These are phyloP conservation scores for Hanseniaspora lindneri DNA, from an alignment of 805 yeast species.

Conservation along the genomic window DNA sequence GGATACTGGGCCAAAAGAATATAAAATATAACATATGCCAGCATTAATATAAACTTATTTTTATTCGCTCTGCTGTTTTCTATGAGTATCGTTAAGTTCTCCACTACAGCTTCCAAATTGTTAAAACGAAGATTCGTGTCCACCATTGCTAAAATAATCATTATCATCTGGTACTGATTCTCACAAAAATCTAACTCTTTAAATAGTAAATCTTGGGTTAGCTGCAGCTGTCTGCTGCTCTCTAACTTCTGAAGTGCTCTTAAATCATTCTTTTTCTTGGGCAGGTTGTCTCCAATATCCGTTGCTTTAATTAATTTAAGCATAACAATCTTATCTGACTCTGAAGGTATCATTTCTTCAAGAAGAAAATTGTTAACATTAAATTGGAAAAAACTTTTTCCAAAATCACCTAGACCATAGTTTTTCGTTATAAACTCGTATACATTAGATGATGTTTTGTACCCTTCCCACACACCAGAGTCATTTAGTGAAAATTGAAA, in stretches of 20 bases:
- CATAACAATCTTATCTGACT: not conserved
- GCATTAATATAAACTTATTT: not conserved
- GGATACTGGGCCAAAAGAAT: not conserved
- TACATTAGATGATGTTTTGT: not conserved
- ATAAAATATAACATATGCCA: not conserved
- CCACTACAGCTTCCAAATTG: not conserved
- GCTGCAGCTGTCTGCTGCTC: not conserved
- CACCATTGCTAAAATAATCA: not conserved
- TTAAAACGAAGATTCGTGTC: not conserved
- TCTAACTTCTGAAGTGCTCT: no score
- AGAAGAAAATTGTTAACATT: not conserved
- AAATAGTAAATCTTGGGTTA: not conserved
- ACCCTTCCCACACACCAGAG: not conserved
- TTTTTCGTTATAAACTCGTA: not conserved
- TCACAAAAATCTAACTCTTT: not conserved
- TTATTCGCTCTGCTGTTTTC: not conserved
- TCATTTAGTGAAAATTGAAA: not conserved
- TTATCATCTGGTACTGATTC: not conserved
- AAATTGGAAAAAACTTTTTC: not conserved
- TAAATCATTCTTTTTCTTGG: no score
- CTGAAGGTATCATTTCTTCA: not conserved
- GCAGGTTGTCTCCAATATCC: no score
- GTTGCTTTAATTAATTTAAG: no score
- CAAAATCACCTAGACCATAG: not conserved
- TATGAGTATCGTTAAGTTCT: not conserved